Percentiles rank a stretch among this genome's conserved stretches.
These are phyloP conservation scores for Wilcoxina mikolae DNA, from an alignment of 495 filamentous ascomycete genomes.

Conservation along the genomic window DNA sequence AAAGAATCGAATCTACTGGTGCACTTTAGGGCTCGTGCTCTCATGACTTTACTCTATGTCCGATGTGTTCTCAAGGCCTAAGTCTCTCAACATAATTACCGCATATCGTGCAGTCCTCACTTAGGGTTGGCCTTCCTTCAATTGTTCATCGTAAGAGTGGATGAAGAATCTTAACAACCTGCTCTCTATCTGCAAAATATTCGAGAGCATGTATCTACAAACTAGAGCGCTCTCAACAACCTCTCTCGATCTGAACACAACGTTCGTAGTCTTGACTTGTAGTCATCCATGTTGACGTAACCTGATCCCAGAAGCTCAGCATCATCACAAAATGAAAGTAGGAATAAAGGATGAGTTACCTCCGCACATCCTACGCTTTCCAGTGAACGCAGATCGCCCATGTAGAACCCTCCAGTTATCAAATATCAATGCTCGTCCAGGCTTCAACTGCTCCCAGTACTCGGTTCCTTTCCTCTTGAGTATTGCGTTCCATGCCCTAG, in stretches of 20 bases:
- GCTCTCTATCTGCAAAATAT: no score
- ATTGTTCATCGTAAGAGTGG: no score
- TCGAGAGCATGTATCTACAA: no score
- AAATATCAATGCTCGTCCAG: slow-evolving; percentile 70
- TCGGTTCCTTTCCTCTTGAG: slow-evolving; percentile 40
- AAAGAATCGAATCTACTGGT: no score
- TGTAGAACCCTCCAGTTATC: slow-evolving; percentile 94
- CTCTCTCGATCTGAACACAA: slow-evolving; percentile 1
- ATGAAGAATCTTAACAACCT: no score
- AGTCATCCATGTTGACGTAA: slow-evolving; percentile 7
- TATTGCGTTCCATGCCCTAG: slow-evolving; percentile 48
- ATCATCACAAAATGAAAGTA: slow-evolving; percentile 29
- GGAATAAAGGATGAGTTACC: slow-evolving; percentile 53
- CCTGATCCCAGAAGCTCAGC: background rate
- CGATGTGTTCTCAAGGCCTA: no score
- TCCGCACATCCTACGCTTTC: slow-evolving; percentile 74
- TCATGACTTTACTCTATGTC: no score
- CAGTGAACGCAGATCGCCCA: slow-evolving; percentile 64
- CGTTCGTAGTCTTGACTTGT: slow-evolving; percentile 1
- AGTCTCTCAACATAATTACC: no score
- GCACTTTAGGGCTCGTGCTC: no score
- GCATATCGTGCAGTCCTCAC: no score
- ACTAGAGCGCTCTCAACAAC: background rate
- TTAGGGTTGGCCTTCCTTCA: no score
- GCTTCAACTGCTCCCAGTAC: slow-evolving; percentile 62